These are phyloP conservation scores for Vitis rupestris DNA, from an alignment of 164 flowering plant species.

Conservation along the genomic window DNA sequence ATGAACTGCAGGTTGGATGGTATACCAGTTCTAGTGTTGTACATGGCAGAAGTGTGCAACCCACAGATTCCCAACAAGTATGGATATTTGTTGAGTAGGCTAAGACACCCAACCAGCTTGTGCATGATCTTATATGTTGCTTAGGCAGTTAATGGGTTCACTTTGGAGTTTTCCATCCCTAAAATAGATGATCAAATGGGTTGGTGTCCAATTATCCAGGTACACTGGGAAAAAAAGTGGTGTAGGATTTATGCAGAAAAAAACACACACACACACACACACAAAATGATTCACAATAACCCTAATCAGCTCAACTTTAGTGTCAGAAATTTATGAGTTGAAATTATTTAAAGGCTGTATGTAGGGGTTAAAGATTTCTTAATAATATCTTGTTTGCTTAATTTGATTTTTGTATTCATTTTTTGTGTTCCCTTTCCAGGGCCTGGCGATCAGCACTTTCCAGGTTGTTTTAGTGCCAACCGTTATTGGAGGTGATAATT, in stretches of 20 bases:
- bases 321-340: not conserved
- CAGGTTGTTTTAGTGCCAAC: constrained; percentile 97
- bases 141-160: not conserved
- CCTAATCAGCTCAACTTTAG: not conserved
- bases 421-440: constrained; percentile 45
- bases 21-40: not conserved
- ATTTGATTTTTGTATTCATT: too few relatives aligned
- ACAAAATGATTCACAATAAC: not conserved
- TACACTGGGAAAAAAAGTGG: not conserved
- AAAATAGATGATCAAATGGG: not conserved
- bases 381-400: too few relatives aligned
- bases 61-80: not conserved
- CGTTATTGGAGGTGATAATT: constrained; percentile 67
- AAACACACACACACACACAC: not conserved
- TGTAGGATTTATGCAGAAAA: not conserved
- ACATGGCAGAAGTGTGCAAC: not conserved
- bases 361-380: too few relatives aligned
- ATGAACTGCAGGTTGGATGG: not conserved
- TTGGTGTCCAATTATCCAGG: not conserved
- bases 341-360: not conserved
- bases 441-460: constrained; percentile 92
- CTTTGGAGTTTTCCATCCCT: not conserved
- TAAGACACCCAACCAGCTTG: not conserved
- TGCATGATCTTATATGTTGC: not conserved
- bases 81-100: constrained; percentile 1